These are phyloP conservation scores for Cladosporium oxysporum DNA, from an alignment of 2,329 filamentous ascomycete genomes.

Conservation along the genomic window DNA sequence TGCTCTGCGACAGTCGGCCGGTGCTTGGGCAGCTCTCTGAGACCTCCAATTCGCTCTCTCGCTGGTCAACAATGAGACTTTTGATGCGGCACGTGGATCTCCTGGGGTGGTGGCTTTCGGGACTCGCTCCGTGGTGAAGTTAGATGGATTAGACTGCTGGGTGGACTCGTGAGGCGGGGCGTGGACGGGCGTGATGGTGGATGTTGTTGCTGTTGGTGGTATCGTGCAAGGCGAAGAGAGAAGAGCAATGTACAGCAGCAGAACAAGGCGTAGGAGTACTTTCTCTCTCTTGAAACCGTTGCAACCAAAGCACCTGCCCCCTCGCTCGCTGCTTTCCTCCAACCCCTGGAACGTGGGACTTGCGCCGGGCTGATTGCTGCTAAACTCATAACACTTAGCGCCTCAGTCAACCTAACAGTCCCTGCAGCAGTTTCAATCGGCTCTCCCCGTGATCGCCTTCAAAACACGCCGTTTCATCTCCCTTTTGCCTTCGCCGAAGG, in stretches of 20 bases:
- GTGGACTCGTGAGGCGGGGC: constrained; percentile 1
- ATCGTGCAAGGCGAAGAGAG: background rate
- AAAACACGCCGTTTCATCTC: background rate
- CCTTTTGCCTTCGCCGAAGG: background rate
- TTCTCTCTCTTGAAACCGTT: background rate
- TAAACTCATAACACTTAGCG: background rate
- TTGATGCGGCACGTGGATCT: constrained; percentile 10
- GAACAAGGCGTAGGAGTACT: background rate
- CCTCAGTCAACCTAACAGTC: background rate
- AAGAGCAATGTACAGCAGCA: background rate
- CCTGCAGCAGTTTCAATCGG: no score
- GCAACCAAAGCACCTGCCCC: background rate
- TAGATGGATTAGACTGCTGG: background rate
- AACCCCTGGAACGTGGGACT: background rate
- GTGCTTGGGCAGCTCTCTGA: background rate
- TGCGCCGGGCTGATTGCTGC: background rate
- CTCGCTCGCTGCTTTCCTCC: background rate
- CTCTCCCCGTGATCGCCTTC: background rate
- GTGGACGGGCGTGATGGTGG: background rate
- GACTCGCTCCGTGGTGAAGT: constrained; percentile 4
- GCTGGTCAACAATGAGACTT: constrained; percentile 4
- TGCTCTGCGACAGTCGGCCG: background rate
- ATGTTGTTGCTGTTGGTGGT: background rate
- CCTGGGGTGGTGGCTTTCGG: constrained; percentile 8
- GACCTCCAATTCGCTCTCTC: background rate